phyloP scores from a whole-genome alignment of 75 land plant species.

The Selaginella moellendorffii region DNA sequence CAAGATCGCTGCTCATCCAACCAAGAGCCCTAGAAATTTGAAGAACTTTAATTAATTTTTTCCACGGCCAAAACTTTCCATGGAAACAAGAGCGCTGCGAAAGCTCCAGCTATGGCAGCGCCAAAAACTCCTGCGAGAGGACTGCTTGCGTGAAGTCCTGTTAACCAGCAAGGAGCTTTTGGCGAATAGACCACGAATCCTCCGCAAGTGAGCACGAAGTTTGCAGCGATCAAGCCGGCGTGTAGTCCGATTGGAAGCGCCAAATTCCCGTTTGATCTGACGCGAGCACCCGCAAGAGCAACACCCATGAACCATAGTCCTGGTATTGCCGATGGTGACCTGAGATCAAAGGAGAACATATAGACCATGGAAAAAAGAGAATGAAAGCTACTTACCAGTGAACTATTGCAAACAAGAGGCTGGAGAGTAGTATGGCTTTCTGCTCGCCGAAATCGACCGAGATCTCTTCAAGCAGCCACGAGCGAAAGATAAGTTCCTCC shows the following conservation, averaged over 20 bases:
- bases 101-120: conserved; percentile 24
- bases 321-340: conserved; percentile 58
- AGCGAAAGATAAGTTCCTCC: conserved; percentile 74
- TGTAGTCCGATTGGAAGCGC: conserved; percentile 62
- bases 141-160: conserved; percentile 46
- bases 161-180: conserved; percentile 41
- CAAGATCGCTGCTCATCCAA: no score
- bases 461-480: conserved; percentile 86
- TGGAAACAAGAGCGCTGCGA: conserved; percentile 54
- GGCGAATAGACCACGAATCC: conserved; percentile 39
- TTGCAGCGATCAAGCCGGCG: conserved; percentile 50
- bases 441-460: conserved; percentile 65
- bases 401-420: conserved; percentile 47
- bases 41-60: no score
- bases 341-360: conserved; percentile 20
- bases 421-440: conserved; percentile 56
- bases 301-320: conserved; percentile 67
- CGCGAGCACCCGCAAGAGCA: conserved; percentile 44
- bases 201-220: conserved; percentile 38
- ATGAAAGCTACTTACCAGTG: conserved; percentile 44
- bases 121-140: conserved; percentile 79
- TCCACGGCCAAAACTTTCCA: conserved; percentile 14
- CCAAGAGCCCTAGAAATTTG: no score
- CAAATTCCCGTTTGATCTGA: conserved; percentile 41
- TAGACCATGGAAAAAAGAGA: not conserved